Evolutionary conservation across 176 grass and related monocot species (phyloP).

Genomic region (Paspalum vaginatum): DNA sequence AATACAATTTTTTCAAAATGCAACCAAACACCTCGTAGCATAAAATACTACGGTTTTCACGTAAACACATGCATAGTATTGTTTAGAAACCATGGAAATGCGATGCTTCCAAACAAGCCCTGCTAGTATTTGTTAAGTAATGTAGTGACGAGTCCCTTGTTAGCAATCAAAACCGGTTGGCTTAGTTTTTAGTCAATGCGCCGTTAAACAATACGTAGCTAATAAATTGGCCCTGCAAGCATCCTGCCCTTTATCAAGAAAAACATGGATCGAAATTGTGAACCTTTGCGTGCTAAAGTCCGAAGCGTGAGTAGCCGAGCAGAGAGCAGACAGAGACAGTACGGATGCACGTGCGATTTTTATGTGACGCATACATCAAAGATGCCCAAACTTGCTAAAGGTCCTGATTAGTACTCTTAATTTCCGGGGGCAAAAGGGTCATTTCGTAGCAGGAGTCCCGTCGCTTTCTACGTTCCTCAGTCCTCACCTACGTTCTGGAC

Average conservation of each 20-base stretch:
- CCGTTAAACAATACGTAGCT: not conserved
- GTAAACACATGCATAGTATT: too few relatives aligned
- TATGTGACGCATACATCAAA: not conserved
- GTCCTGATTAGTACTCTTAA: slow-evolving; percentile 5
- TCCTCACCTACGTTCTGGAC: not conserved
- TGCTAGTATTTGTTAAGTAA: too few relatives aligned
- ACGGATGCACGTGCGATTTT: slow-evolving; percentile 32
- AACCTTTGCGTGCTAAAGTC: not conserved
- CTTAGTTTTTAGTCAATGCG: not conserved
- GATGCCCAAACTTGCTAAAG: not conserved
- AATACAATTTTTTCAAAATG: too few relatives aligned
- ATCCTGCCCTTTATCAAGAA: slow-evolving; percentile 6
- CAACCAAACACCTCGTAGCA: too few relatives aligned
- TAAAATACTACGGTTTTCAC: too few relatives aligned
- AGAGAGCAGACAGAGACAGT: not conserved
- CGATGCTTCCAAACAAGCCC: too few relatives aligned
- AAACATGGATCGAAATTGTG: not conserved
- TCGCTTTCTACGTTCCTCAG: slow-evolving; percentile 22
- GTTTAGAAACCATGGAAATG: too few relatives aligned
- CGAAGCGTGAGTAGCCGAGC: not conserved
- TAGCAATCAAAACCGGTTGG: too few relatives aligned
- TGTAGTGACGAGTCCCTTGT: too few relatives aligned
- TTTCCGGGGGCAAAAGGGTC: not conserved
- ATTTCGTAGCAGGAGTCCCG: not conserved
- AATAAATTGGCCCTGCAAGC: not conserved